These are phyloP conservation scores for Pythium monospermum DNA, from an alignment of 352 stramenopile genomes.

Conservation along the genomic window DNA sequence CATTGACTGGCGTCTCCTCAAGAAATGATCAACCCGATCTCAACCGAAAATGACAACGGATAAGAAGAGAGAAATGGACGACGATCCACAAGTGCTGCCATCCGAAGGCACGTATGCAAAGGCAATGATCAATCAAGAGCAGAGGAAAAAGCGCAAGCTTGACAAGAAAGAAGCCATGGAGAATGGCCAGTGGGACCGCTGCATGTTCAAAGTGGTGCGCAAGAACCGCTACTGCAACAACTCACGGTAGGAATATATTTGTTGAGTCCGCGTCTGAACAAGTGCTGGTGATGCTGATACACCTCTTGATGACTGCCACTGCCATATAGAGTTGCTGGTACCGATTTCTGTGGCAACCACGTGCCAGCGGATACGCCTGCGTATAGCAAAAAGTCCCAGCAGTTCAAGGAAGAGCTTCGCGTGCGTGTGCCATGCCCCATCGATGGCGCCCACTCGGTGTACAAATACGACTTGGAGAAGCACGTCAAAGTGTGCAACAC, in stretches of 20 bases:
- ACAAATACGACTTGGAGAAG: constrained; percentile 74
- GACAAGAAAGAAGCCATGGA: constrained; percentile 44
- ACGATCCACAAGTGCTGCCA: not conserved
- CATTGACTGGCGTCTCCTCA: no score
- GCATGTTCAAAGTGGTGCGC: constrained; percentile 72
- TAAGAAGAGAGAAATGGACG: constrained; percentile 28
- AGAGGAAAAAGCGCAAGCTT: constrained; percentile 54
- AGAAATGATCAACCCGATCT: no score
- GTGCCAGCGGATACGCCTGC: constrained; percentile 32
- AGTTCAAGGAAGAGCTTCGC: constrained; percentile 49
- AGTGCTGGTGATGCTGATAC: no score
- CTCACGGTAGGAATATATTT: constrained; percentile 43
- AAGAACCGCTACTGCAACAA: constrained; percentile 86
- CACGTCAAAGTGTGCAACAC: constrained; percentile 79
- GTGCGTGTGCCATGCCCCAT: constrained; percentile 71
- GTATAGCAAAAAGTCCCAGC: constrained; percentile 55
- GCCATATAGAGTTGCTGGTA: constrained; percentile 46
- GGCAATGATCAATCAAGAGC: constrained; percentile 27
- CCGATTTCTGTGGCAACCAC: constrained; percentile 76
- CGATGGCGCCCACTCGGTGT: constrained; percentile 66
- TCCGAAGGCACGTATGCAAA: constrained; percentile 1
- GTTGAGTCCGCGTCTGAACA: no score
- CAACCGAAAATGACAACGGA: constrained; percentile 20
- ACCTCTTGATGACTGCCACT: no score
- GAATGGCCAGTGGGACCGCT: constrained; percentile 60